Evolutionary conservation across 2,329 filamentous ascomycete genomes (phyloP).

Genomic region (Aureobasidium sp.): DNA sequence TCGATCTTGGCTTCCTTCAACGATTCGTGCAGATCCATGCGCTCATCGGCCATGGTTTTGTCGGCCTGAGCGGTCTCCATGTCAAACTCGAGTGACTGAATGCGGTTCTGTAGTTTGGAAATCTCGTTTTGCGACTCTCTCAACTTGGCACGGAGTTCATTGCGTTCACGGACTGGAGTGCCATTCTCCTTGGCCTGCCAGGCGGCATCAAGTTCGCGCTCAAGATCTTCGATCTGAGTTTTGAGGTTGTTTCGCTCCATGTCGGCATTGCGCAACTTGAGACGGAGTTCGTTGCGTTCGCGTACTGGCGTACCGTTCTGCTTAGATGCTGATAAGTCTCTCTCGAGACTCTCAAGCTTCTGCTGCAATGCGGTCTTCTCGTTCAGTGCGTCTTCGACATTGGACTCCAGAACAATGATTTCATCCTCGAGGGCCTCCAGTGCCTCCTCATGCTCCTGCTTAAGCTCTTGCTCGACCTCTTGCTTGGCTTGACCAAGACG

Average conservation of each 20-base stretch:
- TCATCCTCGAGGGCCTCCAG: slow-evolving; percentile 51
- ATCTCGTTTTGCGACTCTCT: slow-evolving; percentile 31
- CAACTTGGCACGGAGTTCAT: slow-evolving; percentile 29
- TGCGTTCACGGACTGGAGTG: slow-evolving; percentile 29
- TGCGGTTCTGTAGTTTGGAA: slow-evolving; percentile 43
- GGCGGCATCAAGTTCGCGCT: slow-evolving; percentile 30
- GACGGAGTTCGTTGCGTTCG: slow-evolving; percentile 30
- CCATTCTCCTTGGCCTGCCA: slow-evolving; percentile 23
- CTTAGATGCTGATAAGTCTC: slow-evolving; percentile 33
- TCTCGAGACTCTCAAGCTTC: slow-evolving; percentile 40
- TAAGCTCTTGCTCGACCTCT: slow-evolving; percentile 35
- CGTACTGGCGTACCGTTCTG: slow-evolving; percentile 30
- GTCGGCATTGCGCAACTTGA: slow-evolving; percentile 27
- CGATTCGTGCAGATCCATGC: slow-evolving; percentile 53
- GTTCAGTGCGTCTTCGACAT: slow-evolving; percentile 35
- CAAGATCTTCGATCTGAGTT: slow-evolving; percentile 29
- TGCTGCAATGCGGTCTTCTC: slow-evolving; percentile 55
- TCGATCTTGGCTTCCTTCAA: slow-evolving; percentile 55
- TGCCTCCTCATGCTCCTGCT: slow-evolving; percentile 28
- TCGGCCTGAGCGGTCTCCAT: slow-evolving; percentile 49
- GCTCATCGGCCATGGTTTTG: slow-evolving; percentile 46
- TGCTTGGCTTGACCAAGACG: slow-evolving; percentile 2
- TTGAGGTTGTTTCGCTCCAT: slow-evolving; percentile 28
- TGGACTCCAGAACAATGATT: slow-evolving; percentile 41
- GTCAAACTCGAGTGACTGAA: slow-evolving; percentile 51